Base-by-base conservation (phyloP, 768 basidiomycete species). In the Xerocomellus chrysenteron region DNA sequence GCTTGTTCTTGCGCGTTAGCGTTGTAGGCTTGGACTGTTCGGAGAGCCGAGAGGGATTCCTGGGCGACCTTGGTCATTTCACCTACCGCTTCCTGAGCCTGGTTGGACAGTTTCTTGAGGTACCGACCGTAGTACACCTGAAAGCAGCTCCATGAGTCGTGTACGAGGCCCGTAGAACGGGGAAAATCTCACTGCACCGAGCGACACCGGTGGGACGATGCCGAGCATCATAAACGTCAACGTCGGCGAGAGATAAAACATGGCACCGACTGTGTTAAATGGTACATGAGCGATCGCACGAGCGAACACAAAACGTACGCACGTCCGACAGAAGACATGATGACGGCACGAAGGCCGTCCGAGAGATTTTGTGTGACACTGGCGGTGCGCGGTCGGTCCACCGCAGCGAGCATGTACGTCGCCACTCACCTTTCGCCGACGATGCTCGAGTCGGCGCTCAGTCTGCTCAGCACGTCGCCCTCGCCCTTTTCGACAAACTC, bases 261-360 rank as follows among this genome's bases (percentile, higher is more conserved):
- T 99, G 41, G 93, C 92, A 45, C 90, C 92, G 59, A 98, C 94
- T 90, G 64, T 8, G 52, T 33, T 41, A 10, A 5, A 30, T 0
- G 44, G n/a, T n/a, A 45, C 33, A 26, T 55, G 39, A 54, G 45
- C 5, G 19, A 47, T 41, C 41, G 17, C 6, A 33, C 17, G 16
- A 6, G 17, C 24, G 6, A 28, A 53, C 47, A 6, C 28, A 13
- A 47, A 46, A 2, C 21, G 28, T 24, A 79, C 90, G 72, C 71
- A 94, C 93, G 79, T 50, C 96, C 96, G 62, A 94, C 94, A n/a
- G 88, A 85, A 33, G 94, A 92, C 79, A 96, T 95, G 35, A 98
- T 91, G 35, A 94, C 70, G 0, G 95, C 90, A 46, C 92, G 87
- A 42, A 86, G 74, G 21, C 88, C 89, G 67, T 92, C 89, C 2